Evolutionary conservation across 2,329 filamentous ascomycete species (phyloP).

Genomic region (Thermothelomyces thermophilus): DNA sequence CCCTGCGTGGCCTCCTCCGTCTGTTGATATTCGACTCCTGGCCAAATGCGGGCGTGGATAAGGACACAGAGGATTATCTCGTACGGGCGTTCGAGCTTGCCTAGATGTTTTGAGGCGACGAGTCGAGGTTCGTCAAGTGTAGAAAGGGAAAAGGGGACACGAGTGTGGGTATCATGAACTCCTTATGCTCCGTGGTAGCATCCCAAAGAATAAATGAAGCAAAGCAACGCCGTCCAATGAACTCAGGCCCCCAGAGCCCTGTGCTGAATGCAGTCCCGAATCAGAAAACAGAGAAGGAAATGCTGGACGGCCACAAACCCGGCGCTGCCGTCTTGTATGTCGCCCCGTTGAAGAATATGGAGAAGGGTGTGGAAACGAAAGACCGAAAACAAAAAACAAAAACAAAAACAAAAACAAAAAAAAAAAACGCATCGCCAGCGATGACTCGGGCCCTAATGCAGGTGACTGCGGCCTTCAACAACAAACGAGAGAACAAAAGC

Average conservation of each 20-base stretch:
- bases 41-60: no score
- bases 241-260: constrained; percentile 18
- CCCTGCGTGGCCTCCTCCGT: no score
- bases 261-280: neutral
- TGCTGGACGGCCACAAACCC: neutral
- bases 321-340: neutral
- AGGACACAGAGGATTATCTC: neutral
- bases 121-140: neutral
- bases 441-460: constrained; percentile 4
- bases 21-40: no score
- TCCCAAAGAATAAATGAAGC: neutral
- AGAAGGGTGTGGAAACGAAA: neutral
- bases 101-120: neutral
- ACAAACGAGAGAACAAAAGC: neutral
- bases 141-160: neutral
- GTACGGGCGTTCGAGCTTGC: neutral
- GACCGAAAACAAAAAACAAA: neutral
- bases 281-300: neutral
- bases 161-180: constrained; percentile 14
- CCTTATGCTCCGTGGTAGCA: constrained; percentile 4
- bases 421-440: neutral
- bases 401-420: no score
- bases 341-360: neutral
- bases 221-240: constrained; percentile 12
- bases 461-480: neutral